These are phyloP conservation scores for Glycyrrhiza uralensis DNA, from an alignment of 306 rosid genomes.

Conservation along the genomic window DNA sequence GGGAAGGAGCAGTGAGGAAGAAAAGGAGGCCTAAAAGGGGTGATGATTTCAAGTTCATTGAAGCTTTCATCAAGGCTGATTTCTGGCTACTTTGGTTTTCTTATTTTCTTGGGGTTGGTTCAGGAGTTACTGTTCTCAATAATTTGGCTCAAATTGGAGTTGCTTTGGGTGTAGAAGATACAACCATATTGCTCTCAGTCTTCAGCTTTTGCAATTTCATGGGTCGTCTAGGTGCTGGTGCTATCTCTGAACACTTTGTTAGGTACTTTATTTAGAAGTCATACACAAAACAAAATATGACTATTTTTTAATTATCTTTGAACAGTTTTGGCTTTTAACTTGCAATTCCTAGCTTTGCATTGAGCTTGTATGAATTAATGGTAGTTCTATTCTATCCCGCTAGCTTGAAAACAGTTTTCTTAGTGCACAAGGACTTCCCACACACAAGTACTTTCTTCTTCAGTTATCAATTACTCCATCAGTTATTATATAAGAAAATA, in stretches of 20 bases:
- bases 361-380: not conserved
- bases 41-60: slow-evolving; percentile 73
- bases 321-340: not conserved
- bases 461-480: too few relatives aligned
- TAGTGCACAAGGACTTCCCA: not conserved
- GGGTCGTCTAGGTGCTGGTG: slow-evolving; percentile 84
- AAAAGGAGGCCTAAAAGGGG: slow-evolving; percentile 80
- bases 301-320: not conserved
- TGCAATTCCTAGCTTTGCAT: not conserved
- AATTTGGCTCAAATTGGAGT: slow-evolving; percentile 87
- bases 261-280: slow-evolving; percentile 39
- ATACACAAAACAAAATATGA: not conserved
- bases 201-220: slow-evolving; percentile 81
- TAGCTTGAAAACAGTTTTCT: not conserved
- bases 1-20: slow-evolving; percentile 78
- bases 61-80: slow-evolving; percentile 82
- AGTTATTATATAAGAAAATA: too few relatives aligned
- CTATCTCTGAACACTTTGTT: slow-evolving; percentile 79
- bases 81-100: slow-evolving; percentile 89
- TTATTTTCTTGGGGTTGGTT: slow-evolving; percentile 69
- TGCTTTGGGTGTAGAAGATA: slow-evolving; percentile 55
- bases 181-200: slow-evolving; percentile 65
- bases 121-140: slow-evolving; percentile 81
- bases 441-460: not conserved
- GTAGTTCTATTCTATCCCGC: not conserved